Evolutionary conservation across 1,139 yeast genomes (phyloP).

Genomic region (Lodderomyces margitis): DNA sequence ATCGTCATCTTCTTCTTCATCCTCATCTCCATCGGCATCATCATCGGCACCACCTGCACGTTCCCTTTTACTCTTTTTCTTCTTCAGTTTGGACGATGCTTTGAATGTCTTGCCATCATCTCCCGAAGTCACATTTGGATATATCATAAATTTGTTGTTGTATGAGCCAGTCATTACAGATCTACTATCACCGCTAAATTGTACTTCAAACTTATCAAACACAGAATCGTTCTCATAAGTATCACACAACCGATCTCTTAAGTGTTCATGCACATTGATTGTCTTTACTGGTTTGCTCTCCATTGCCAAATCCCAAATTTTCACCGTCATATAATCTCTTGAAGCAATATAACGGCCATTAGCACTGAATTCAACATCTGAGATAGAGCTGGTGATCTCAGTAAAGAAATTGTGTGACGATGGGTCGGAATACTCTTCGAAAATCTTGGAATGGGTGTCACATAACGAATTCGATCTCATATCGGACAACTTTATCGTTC

Average conservation of each 20-base stretch:
- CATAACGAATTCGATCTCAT: conserved; percentile 96
- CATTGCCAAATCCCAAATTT: conserved; percentile 98
- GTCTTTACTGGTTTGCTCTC: conserved; percentile 92
- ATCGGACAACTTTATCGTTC: conserved; percentile 92
- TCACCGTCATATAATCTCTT: conserved; percentile 95
- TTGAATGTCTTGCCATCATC: conserved; percentile 12
- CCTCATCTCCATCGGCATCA: neutral
- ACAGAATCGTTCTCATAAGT: conserved; percentile 98
- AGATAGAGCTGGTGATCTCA: conserved; percentile 91
- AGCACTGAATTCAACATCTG: conserved; percentile 88
- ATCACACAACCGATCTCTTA: conserved; percentile 91
- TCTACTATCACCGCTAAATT: conserved; percentile 89
- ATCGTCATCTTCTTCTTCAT: conserved; percentile 8
- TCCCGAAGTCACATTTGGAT: conserved; percentile 59
- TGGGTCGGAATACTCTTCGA: conserved; percentile 92
- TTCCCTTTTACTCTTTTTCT: conserved; percentile 25
- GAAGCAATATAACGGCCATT: conserved; percentile 94
- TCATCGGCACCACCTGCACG: neutral
- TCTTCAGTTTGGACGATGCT: conserved; percentile 17
- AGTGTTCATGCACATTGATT: conserved; percentile 91
- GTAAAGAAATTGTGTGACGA: conserved; percentile 93
- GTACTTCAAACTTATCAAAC: conserved; percentile 97
- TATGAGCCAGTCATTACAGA: conserved; percentile 97
- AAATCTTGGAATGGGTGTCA: conserved; percentile 84
- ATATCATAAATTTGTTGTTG: conserved; percentile 95